phyloP scores from a whole-genome alignment of 495 filamentous ascomycete species.

The Zalerion maritima region DNA sequence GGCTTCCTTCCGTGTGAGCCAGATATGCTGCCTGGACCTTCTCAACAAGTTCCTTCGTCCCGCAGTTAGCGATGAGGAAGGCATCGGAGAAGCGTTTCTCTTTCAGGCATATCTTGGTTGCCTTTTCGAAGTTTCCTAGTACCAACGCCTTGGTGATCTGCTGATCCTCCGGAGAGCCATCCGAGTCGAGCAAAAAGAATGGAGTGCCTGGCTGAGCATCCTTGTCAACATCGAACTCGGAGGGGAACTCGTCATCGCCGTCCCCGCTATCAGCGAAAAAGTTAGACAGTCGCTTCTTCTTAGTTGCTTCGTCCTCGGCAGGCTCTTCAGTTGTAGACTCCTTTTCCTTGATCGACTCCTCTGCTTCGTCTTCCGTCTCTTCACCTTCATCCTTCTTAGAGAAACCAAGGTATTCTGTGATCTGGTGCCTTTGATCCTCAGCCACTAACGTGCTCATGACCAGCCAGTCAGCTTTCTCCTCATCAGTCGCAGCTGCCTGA shows the following conservation, averaged over 20 bases:
- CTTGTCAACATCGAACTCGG: constrained; percentile 43
- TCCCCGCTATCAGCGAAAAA: constrained; percentile 64
- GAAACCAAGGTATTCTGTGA: constrained; percentile 82
- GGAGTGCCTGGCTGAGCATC: constrained; percentile 37
- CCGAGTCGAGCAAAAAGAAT: constrained; percentile 56
- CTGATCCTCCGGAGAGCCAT: constrained; percentile 68
- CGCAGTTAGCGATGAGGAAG: constrained; percentile 95
- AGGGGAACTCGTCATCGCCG: constrained; percentile 73
- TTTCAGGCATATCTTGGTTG: constrained; percentile 72
- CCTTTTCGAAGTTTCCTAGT: constrained; percentile 79
- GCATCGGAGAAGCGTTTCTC: constrained; percentile 88
- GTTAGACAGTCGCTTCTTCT: constrained; percentile 53
- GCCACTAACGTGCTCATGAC: constrained; percentile 82
- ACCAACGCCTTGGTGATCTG: constrained; percentile 76
- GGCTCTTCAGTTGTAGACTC: constrained; percentile 27
- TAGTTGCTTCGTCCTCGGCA: constrained; percentile 22
- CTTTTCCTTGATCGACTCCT: constrained; percentile 24
- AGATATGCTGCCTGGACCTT: constrained; percentile 91
- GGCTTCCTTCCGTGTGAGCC: constrained; percentile 59
- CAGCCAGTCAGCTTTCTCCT: constrained; percentile 91
- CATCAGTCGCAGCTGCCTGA: constrained; percentile 56
- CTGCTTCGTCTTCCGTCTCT: constrained; percentile 17
- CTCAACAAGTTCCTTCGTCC: constrained; percentile 82
- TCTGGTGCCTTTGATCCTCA: constrained; percentile 60
- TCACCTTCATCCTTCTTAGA: constrained; percentile 34